These are phyloP conservation scores for Starmerella stellata DNA, from an alignment of 805 yeast genomes.

Conservation along the genomic window DNA sequence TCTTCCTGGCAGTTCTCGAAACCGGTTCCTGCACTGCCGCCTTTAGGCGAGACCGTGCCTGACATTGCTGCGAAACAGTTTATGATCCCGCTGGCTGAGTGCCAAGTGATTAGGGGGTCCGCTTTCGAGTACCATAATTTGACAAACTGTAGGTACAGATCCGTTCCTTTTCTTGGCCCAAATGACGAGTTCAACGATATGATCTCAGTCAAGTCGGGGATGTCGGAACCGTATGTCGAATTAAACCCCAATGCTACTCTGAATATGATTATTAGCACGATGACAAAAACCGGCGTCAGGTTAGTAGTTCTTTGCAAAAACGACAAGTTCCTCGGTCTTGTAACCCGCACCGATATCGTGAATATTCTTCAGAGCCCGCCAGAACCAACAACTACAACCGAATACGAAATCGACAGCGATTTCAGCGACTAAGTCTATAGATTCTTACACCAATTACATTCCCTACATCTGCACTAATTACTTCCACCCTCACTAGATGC, in stretches of 20 bases:
- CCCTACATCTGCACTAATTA: too few relatives aligned
- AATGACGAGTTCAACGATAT: constrained; percentile 7
- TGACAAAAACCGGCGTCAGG: constrained; percentile 13
- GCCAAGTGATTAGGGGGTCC: background rate
- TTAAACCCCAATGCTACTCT: constrained; percentile 11
- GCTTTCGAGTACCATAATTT: background rate
- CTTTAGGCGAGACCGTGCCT: constrained; percentile 4
- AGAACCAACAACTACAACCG: background rate
- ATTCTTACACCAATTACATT: too few relatives aligned
- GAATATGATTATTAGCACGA: constrained; percentile 4
- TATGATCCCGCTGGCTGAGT: constrained; percentile 4
- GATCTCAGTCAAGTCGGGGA: constrained; percentile 5
- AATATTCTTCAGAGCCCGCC: background rate
- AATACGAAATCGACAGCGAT: background rate
- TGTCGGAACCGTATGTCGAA: constrained; percentile 10
- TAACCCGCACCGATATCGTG: constrained; percentile 12
- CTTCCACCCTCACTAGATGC: too few relatives aligned
- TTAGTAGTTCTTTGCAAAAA: constrained; percentile 9
- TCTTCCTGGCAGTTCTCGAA: constrained; percentile 2
- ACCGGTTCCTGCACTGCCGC: constrained; percentile 9
- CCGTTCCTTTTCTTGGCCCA: constrained; percentile 13
- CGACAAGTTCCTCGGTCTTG: constrained; percentile 9
- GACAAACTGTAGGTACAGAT: background rate
- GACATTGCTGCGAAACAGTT: constrained; percentile 8
- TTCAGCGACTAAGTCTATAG: too few relatives aligned